These are phyloP conservation scores for Epichloe elymi DNA, from an alignment of 2,329 filamentous ascomycete species.

Conservation along the genomic window DNA sequence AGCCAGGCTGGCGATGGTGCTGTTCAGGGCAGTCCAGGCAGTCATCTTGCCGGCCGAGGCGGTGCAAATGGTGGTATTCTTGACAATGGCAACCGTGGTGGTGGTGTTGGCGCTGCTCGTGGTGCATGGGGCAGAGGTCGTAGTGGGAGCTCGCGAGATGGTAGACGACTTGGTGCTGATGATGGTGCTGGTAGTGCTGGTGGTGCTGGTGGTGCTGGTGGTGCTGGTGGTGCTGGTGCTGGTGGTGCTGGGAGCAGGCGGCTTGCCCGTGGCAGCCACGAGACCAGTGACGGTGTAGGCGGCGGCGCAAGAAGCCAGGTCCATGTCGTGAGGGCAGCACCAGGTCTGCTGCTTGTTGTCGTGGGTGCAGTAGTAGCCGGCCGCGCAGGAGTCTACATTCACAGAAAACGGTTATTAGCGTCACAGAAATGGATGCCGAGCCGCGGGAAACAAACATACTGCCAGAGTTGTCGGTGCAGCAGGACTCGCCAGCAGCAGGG, in stretches of 20 bases:
- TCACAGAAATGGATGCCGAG: background rate
- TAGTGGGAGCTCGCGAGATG: conserved; percentile 13
- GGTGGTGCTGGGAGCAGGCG: conserved; percentile 17
- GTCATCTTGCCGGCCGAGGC: conserved; percentile 13
- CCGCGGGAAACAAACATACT: conserved; percentile 28
- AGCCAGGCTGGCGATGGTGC: conserved; percentile 15
- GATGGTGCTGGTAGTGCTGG: conserved; percentile 14
- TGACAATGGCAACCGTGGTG: conserved; percentile 8
- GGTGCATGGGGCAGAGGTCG: conserved; percentile 14
- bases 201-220: conserved; percentile 10
- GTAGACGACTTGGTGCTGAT: conserved; percentile 11
- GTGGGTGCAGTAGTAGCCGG: conserved; percentile 49
- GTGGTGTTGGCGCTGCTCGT: conserved; percentile 11
- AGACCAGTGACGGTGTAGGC: conserved; percentile 36
- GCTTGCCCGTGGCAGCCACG: conserved; percentile 22
- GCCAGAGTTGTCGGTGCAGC: conserved; percentile 44
- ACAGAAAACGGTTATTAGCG: background rate
- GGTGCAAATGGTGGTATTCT: background rate
- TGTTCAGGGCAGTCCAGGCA: conserved; percentile 19
- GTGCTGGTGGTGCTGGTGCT: conserved; percentile 9
- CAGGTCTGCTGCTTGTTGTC: conserved; percentile 36
- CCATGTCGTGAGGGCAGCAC: conserved; percentile 47
- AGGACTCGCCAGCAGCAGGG: conserved; percentile 34
- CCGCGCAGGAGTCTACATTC: conserved; percentile 41
- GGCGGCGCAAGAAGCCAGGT: conserved; percentile 40